These are phyloP conservation scores for Murraya paniculata DNA, from an alignment of 345 rosid genomes.

Conservation along the genomic window DNA sequence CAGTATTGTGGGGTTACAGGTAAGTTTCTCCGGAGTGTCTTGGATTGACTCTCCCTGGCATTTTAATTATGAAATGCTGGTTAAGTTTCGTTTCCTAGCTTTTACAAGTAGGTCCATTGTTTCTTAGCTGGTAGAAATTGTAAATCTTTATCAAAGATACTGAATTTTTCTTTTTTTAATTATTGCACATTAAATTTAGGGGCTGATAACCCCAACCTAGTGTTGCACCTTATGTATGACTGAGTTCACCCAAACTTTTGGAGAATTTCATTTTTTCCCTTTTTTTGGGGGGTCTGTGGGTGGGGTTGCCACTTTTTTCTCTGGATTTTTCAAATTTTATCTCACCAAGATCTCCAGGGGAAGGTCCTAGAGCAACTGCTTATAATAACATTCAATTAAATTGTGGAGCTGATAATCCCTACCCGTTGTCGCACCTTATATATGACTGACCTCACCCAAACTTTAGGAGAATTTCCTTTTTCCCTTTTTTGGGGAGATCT, in stretches of 20 bases:
- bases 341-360: not conserved
- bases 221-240: too few relatives aligned
- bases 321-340: not conserved
- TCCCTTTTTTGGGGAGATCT: too few relatives aligned
- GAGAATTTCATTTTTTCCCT: not conserved
- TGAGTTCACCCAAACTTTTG: too few relatives aligned
- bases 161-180: not conserved
- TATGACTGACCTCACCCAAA: too few relatives aligned
- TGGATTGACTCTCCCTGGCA: not conserved
- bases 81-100: not conserved
- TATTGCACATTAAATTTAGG: too few relatives aligned
- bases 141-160: not conserved
- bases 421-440: too few relatives aligned
- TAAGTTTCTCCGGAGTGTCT: constrained; percentile 19
- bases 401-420: too few relatives aligned
- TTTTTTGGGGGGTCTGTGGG: too few relatives aligned
- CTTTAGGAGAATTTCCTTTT: too few relatives aligned
- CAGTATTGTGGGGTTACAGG: constrained; percentile 89
- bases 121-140: not conserved
- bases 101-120: not conserved
- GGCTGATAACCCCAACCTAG: too few relatives aligned
- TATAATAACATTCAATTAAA: too few relatives aligned
- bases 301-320: not conserved
- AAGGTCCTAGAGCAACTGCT: not conserved
- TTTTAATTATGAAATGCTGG: not conserved